A percentile compares a stretch with the other conserved stretches of the same genome.
These are phyloP conservation scores for Clavaria fumosa DNA, from an alignment of 768 basidiomycete genomes.

Conservation along the genomic window DNA sequence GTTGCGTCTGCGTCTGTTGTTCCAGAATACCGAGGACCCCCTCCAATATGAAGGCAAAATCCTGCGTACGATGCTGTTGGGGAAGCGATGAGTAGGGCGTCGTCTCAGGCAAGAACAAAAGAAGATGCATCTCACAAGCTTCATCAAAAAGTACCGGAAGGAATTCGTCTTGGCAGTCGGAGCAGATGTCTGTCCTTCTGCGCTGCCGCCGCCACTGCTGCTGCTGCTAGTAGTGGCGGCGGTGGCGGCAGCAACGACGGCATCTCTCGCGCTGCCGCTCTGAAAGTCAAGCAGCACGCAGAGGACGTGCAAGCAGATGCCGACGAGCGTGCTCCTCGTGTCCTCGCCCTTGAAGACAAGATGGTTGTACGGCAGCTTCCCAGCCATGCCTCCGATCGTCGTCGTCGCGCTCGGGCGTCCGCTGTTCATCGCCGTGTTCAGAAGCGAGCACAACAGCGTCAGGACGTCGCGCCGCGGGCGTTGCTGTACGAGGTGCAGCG, in stretches of 20 bases:
- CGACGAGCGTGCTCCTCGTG: slow-evolving; percentile 52
- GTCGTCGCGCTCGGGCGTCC: slow-evolving; percentile 31
- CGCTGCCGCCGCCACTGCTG: no score
- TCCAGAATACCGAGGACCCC: slow-evolving; percentile 56
- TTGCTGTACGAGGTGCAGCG: slow-evolving; percentile 64
- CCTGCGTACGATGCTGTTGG: slow-evolving; percentile 70
- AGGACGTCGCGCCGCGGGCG: slow-evolving; percentile 71
- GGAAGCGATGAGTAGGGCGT: slow-evolving; percentile 8
- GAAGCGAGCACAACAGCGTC: slow-evolving; percentile 79
- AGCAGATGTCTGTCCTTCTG: slow-evolving; percentile 27
- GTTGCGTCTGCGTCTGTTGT: slow-evolving; percentile 60
- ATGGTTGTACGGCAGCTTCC: slow-evolving; percentile 79
- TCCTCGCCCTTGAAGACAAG: slow-evolving; percentile 86
- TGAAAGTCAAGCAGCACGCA: slow-evolving; percentile 70
- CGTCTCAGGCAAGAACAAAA: slow-evolving; percentile 4
- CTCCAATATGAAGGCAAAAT: slow-evolving; percentile 71
- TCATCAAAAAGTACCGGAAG: slow-evolving; percentile 85
- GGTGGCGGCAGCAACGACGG: no score
- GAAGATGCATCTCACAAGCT: slow-evolving; percentile 44
- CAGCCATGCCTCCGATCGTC: slow-evolving; percentile 53
- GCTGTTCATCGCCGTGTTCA: slow-evolving; percentile 81
- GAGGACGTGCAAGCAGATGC: slow-evolving; percentile 63
- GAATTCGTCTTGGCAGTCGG: slow-evolving; percentile 67
- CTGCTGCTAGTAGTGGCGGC: no score
- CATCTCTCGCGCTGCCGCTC: slow-evolving; percentile 54